phyloP scores from a whole-genome alignment of 345 rosid species.

The Dovyalis caffra region DNA sequence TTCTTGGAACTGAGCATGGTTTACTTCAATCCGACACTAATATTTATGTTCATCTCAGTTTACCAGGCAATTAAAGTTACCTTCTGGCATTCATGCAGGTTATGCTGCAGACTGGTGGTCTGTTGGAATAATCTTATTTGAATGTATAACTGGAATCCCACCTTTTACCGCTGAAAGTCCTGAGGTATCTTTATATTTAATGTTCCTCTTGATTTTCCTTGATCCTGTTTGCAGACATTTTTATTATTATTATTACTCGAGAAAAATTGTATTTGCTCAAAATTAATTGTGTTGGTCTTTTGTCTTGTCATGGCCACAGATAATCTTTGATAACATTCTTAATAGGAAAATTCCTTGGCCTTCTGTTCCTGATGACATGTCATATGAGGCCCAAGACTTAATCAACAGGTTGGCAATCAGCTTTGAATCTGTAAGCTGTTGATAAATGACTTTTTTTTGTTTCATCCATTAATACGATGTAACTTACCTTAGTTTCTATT shows the following conservation, averaged over 20 bases:
- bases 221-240: background rate
- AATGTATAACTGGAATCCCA: constrained; percentile 75
- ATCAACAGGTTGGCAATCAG: constrained; percentile 57
- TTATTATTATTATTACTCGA: background rate
- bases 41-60: constrained; percentile 10
- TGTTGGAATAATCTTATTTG: constrained; percentile 79
- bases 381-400: constrained; percentile 75
- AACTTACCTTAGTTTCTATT: background rate
- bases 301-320: constrained; percentile 38
- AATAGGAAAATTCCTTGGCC: constrained; percentile 83
- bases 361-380: constrained; percentile 58
- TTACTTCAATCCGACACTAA: constrained; percentile 20
- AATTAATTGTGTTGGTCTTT: constrained; percentile 8
- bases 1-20: constrained; percentile 88
- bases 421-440: constrained; percentile 9
- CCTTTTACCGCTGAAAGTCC: constrained; percentile 71
- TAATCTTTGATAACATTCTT: constrained; percentile 76
- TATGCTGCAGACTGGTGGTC: constrained; percentile 92
- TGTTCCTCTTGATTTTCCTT: background rate
- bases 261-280: background rate
- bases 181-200: constrained; percentile 45
- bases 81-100: constrained; percentile 49
- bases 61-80: constrained; percentile 23
- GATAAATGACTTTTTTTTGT: constrained; percentile 4
- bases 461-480: background rate